Evolutionary conservation across 257 asterid genomes (phyloP), one percentile per base, ranked within the genome.

Genomic region (Linaria vulgaris): DNA sequence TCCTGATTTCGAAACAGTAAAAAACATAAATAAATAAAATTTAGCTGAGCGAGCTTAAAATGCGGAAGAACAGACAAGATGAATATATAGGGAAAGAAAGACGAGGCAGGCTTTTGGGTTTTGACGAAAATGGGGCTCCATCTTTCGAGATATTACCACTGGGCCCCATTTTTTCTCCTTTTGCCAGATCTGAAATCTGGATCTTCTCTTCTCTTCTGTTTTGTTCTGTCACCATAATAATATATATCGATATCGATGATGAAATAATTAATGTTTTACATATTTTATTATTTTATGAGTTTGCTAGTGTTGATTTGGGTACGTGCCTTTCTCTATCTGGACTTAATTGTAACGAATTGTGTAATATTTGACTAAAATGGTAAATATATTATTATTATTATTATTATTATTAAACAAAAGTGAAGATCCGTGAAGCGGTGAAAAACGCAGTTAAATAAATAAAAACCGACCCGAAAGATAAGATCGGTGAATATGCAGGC

Each of bases 1-100:
- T 49, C 54, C 23, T 6, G 27, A 70, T 47, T 59, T 72, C 27
- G 41, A 54, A 74, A 48, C 60, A 47, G 65, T 13, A 14, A 14
- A 63, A 45, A 60, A 46, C 4, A 8, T 0, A 39, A 19, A 46
- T 3, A 8, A 5, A 39, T 14, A 11, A 20, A 61, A 24, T 44
- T 12, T 16, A 57, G 71, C 63, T 30, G 64, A 17, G 53, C 31
- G 64, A 17, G 44, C 44, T 56, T 52, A 17, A 25, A 16, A 39
- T 41, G 24, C 60, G n/a, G 71, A 22, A 49, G 17, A n/a, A 0
- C 48, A 25, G 14, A 23, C 59, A 3, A 1, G 43, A 27, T 39
- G 69, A 70, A 82, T 80, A 72, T 80, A 80, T 82, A 72, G 66
- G 64, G 78, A 41, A 24, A 45, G 31, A 19, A n/a, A n/a, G n/a